phyloP scores from a whole-genome alignment of 495 filamentous ascomycete species.

The Xylaria grammica region DNA sequence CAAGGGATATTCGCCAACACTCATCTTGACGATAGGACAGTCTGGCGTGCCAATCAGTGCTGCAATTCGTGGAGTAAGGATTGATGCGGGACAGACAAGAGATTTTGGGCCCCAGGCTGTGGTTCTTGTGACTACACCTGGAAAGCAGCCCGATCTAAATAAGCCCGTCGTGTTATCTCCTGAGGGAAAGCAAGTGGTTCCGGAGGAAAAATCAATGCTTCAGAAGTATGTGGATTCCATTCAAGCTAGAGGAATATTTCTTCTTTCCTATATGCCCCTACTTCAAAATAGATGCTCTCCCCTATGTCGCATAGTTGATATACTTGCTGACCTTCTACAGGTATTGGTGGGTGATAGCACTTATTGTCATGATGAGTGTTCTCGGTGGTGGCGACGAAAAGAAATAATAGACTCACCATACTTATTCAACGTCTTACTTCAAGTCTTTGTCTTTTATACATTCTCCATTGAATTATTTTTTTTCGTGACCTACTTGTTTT shows the following conservation, averaged over 20 bases:
- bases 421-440: neutral
- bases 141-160: constrained; percentile 64
- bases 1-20: constrained; percentile 58
- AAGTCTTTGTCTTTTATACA: neutral
- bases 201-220: constrained; percentile 69
- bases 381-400: constrained; percentile 49
- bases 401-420: constrained; percentile 34
- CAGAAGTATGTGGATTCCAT: constrained; percentile 63
- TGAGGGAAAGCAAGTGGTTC: constrained; percentile 62
- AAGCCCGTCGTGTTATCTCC: constrained; percentile 66
- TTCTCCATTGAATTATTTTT: neutral
- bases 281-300: neutral
- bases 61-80: constrained; percentile 43
- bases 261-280: neutral
- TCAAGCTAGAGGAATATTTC: neutral
- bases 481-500: constrained; percentile 4
- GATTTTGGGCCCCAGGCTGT: constrained; percentile 62
- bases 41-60: constrained; percentile 42
- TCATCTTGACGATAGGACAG: constrained; percentile 50
- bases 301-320: constrained; percentile 16
- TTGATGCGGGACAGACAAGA: constrained; percentile 60
- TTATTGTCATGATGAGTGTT: constrained; percentile 44
- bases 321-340: constrained; percentile 41
- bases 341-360: constrained; percentile 60
- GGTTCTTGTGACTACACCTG: constrained; percentile 50